Base-by-base conservation (phyloP, 1,284 basidiomycete species). In the Taiwanofungus camphoratus region DNA sequence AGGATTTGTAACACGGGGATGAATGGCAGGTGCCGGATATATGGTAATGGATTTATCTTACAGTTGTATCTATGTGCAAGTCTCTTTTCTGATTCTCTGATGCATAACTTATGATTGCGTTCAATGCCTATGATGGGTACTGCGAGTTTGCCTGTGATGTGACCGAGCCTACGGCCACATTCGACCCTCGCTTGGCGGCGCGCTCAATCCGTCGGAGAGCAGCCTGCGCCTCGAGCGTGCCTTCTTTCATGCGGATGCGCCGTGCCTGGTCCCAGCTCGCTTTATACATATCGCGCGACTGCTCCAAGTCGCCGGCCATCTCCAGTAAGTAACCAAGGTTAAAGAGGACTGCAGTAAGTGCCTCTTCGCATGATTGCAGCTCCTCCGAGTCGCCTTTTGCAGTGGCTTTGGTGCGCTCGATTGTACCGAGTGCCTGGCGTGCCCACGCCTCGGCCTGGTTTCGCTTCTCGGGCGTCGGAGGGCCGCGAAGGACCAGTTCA, bases 401-500 rank as follows among this genome's bases (percentile, higher is more conserved):
- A 8, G 47, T 43, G 18, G 50, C 35, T 47, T 70, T 59, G 13
- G 71, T 62, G 39, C 69, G 59, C 41, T 65, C 62, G 29, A 78
- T 67, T 19, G 77, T 57, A 0, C 67, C 69, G 5, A 79, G 58
- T 1, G 78, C 78, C 48, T 77, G 74, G 32, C 65, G 64, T 1
- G 77, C 76, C 79, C 81, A 82, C 1, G 69, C 60, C 53, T 83
- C 79, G 0, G 83, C 81, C 51, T 79, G 73, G 24, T 68, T 60
- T 29, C 74, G 59, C 21, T 64, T 63, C 26, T 77, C 70, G 0
- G 68, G 63, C 13, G 68, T 67, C n/a, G 70, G 66, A 2, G 69
- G 56, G n/a, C 60, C 64, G 29, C 73, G 71, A 47, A 79, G 65
- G 45, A 81, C 67, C 34, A 81, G 61, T 42, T 80, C 77, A 8